Conservation (phyloP, 169 alveolate genomes). For the Eimeria tenella region DNA sequence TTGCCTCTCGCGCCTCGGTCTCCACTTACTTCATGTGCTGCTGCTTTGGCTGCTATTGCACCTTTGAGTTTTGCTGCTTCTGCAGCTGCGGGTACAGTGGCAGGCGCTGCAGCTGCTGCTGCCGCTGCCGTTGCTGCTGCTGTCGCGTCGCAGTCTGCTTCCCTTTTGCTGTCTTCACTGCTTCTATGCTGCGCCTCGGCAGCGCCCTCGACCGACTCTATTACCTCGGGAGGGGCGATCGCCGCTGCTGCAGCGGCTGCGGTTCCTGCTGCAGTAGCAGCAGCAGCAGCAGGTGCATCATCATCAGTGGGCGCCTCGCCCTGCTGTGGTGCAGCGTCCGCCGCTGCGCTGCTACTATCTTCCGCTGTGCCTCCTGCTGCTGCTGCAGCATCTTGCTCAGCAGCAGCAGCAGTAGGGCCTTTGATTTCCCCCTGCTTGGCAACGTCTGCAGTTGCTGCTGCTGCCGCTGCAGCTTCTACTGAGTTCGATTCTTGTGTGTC, state of each 20-base stretch:
- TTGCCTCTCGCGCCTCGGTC: too few relatives aligned
- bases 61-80: background rate
- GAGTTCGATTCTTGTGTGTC: too few relatives aligned
- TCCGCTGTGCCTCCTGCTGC: background rate
- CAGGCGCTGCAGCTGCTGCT: conserved; percentile 26
- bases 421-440: background rate
- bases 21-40: background rate
- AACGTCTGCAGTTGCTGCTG: background rate
- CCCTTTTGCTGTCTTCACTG: background rate
- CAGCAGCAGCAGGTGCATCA: conserved; percentile 40
- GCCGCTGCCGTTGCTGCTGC: conserved; percentile 13
- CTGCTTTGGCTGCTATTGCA: background rate
- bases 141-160: background rate
- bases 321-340: background rate
- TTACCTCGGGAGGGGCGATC: too few relatives aligned
- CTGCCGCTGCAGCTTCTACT: background rate
- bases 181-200: background rate
- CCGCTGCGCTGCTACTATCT: background rate
- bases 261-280: background rate
- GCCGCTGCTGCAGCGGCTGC: too few relatives aligned
- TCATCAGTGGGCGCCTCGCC: conserved; percentile 1
- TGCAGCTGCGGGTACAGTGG: background rate
- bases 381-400: conserved; percentile 10
- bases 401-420: conserved; percentile 30
- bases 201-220: background rate